Evolutionary conservation across 495 filamentous ascomycete genomes (phyloP).

Genomic region (Hypoxylon intermedium): DNA sequence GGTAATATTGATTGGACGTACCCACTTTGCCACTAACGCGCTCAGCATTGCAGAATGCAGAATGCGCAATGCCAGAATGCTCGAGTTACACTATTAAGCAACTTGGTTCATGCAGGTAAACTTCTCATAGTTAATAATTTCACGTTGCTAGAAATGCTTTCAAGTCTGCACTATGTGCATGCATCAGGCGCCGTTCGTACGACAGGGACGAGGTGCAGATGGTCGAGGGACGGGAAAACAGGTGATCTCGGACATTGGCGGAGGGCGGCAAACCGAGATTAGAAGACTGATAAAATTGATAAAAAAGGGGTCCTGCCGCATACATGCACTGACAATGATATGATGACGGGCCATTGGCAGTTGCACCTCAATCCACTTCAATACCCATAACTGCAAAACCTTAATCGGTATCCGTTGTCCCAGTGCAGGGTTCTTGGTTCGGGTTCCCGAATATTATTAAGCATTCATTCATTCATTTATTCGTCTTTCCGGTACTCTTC

Average conservation of each 20-base stretch:
- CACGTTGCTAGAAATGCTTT: background rate
- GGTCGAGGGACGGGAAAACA: constrained; percentile 13
- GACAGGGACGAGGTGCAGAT: constrained; percentile 12
- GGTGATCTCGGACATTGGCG: constrained; percentile 38
- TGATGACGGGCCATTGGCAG: constrained; percentile 22
- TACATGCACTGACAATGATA: constrained; percentile 32
- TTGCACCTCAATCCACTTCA: no score
- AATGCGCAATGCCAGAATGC: no score
- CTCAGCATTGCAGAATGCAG: background rate
- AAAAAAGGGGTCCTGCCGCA: constrained; percentile 33
- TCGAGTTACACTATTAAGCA: no score
- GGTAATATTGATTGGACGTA: no score
- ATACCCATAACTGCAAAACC: no score
- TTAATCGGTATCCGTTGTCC: no score
- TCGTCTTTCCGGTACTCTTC: no score
- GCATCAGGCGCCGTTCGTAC: constrained; percentile 9
- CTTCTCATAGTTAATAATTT: no score
- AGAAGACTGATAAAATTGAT: constrained; percentile 35
- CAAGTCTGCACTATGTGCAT: no score
- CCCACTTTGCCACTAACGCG: background rate
- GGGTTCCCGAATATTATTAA: no score
- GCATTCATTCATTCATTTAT: no score
- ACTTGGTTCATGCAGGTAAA: background rate
- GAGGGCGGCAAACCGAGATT: constrained; percentile 23
- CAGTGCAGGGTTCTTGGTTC: no score